Evolutionary conservation across 2,329 filamentous ascomycete genomes (phyloP).

Genomic region (Colletotrichum spaethianum): DNA sequence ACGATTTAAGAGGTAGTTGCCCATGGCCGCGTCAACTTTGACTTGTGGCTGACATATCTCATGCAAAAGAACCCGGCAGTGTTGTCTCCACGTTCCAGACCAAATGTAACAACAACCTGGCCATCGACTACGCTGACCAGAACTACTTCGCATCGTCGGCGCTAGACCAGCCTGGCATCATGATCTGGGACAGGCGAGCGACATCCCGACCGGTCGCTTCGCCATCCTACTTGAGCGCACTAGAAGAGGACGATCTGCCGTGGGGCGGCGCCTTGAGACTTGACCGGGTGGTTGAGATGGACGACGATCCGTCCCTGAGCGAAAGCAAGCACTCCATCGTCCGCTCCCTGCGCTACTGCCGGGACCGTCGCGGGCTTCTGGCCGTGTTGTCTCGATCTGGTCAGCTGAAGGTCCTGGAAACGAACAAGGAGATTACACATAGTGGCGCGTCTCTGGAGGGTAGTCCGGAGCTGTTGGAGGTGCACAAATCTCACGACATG

Average conservation of each 20-base stretch:
- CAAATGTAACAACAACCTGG: slow-evolving; percentile 78
- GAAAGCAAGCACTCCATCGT: slow-evolving; percentile 74
- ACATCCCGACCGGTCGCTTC: slow-evolving; percentile 67
- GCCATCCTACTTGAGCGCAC: slow-evolving; percentile 67
- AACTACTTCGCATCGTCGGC: slow-evolving; percentile 90
- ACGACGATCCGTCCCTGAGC: slow-evolving; percentile 62
- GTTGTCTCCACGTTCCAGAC: slow-evolving; percentile 73
- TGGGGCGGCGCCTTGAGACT: slow-evolving; percentile 75
- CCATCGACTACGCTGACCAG: slow-evolving; percentile 84
- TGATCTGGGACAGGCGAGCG: slow-evolving; percentile 84
- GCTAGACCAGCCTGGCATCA: slow-evolving; percentile 80
- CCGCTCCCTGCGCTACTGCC: slow-evolving; percentile 73
- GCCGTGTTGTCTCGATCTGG: slow-evolving; percentile 74
- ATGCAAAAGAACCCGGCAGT: slow-evolving; percentile 63
- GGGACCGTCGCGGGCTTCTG: slow-evolving; percentile 73
- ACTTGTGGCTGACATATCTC: slow-evolving; percentile 42
- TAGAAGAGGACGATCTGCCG: slow-evolving; percentile 73
- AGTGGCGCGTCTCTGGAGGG: slow-evolving; percentile 56
- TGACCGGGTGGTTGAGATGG: slow-evolving; percentile 69
- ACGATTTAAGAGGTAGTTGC: slow-evolving; percentile 79
- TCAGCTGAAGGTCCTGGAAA: slow-evolving; percentile 74
- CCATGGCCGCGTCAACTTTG: not conserved
- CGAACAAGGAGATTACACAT: slow-evolving; percentile 67
- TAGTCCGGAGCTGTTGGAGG: slow-evolving; percentile 72
- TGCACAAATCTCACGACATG: slow-evolving; percentile 73